Conservation (phyloP, 2,329 filamentous ascomycete species). For the Fusarium clavum region DNA sequence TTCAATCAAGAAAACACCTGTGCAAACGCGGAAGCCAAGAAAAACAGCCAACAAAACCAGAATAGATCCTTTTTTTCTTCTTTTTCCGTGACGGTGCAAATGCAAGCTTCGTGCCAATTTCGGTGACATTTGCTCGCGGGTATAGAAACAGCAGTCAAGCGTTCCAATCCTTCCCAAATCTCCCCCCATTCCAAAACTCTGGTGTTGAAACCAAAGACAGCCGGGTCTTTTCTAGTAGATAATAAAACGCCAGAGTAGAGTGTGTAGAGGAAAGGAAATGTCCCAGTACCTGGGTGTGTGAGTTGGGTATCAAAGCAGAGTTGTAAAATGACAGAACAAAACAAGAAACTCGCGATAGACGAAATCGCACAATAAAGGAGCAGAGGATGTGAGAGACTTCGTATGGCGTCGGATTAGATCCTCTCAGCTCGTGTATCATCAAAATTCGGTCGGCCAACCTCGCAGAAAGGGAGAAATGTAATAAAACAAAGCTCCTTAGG, state of each 20-base stretch:
- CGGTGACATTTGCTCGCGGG: slow-evolving; percentile 38
- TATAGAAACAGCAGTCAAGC: slow-evolving; percentile 37
- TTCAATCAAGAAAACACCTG: slow-evolving; percentile 39
- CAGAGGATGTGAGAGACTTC: slow-evolving; percentile 45
- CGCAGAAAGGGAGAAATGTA: slow-evolving; percentile 61
- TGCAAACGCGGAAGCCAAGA: slow-evolving; percentile 33
- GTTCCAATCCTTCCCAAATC: slow-evolving; percentile 37
- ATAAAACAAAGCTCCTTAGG: slow-evolving; percentile 58
- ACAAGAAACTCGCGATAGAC: slow-evolving; percentile 27
- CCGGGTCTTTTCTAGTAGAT: slow-evolving; percentile 22
- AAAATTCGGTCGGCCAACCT: slow-evolving; percentile 62
- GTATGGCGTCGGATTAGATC: slow-evolving; percentile 48
- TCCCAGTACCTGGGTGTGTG: slow-evolving; percentile 32
- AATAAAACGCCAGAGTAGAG: slow-evolving; percentile 43
- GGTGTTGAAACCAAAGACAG: slow-evolving; percentile 34
- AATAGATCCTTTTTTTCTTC: slow-evolving; percentile 36
- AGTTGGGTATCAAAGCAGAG: slow-evolving; percentile 45
- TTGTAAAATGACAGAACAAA: slow-evolving; percentile 38
- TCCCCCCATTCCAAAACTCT: slow-evolving; percentile 15
- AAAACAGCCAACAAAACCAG: slow-evolving; percentile 30
- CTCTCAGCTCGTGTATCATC: slow-evolving; percentile 58
- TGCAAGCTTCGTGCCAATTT: slow-evolving; percentile 37
- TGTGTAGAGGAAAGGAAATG: slow-evolving; percentile 21
- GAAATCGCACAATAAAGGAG: slow-evolving; percentile 46
- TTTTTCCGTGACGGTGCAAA: slow-evolving; percentile 41